Base-by-base conservation (phyloP, 2,329 filamentous ascomycete genomes). In the Cryphonectria parasitica region DNA sequence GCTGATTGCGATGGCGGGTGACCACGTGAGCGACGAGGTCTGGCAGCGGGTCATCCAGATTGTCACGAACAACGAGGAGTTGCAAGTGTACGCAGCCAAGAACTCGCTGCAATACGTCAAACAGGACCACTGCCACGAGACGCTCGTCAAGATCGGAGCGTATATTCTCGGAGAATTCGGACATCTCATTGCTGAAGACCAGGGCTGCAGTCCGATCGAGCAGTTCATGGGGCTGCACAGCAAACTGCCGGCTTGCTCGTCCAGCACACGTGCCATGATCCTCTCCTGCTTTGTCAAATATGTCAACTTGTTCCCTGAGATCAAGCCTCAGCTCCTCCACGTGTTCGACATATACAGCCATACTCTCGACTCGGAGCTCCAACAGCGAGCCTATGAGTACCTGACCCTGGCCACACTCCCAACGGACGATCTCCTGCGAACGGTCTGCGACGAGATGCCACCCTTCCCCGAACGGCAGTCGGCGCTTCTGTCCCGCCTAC, bases 11-110 rank as follows among this genome's bases (percentile, higher is more conserved):
- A 95, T 98, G 89, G 96, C 97, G 3, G 96, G 96, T 75, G 96
- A 99, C 77, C 96, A 99, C 80, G 95, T 99, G 75, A 98, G 95
- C 80, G 97, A 99, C 74, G 96, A 99, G 82, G 96, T 99, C 25
- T 99, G 96, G 96, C 96, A 99, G 80, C 91, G 96, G 76, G 95
- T 99, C 69, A 98, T 97, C 73, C 96, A 99, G 80, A 98, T 99
- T 76, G 95, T 98, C 71, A 98, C 96, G 68, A 99, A 99, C 84
- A 99, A 99, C 80, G 96, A 99, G 80, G 95, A 98, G 80, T 87
- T 99, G 15, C 96, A 99, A 81, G 91, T 97, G 0, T 99, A 99
- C 79, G 96, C 96, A 0, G 94, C 96, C 5, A 93, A 97, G 78
- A 97, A 97, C 76, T 94, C 96, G 31, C 83, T 99, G 56, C 92